Percentiles rank a stretch among this genome's conserved stretches.
Evolutionary conservation across 2,329 filamentous ascomycete genomes (phyloP).

Genomic region (Aspergillus sp.): DNA sequence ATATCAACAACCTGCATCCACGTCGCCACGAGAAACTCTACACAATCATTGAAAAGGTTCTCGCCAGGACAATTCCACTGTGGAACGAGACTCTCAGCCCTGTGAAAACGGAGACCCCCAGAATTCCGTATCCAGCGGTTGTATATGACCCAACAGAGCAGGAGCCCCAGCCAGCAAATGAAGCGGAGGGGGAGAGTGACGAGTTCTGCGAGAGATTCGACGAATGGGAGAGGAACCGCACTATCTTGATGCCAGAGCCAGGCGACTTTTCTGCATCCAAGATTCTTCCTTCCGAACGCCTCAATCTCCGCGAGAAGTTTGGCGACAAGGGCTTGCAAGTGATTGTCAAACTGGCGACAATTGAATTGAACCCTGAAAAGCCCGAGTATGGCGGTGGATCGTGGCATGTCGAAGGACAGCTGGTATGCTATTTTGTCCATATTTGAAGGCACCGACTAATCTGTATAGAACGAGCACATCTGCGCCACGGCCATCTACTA

Average conservation of each 20-base stretch:
- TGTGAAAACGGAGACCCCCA: slow-evolving; percentile 1
- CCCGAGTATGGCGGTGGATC: slow-evolving; percentile 47
- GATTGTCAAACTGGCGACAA: slow-evolving; percentile 61
- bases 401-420: slow-evolving; percentile 43
- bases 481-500: slow-evolving; percentile 62
- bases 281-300: background rate
- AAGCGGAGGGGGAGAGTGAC: slow-evolving; percentile 2
- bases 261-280: slow-evolving; percentile 1
- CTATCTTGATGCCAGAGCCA: slow-evolving; percentile 13
- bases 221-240: slow-evolving; percentile 1
- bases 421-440: slow-evolving; percentile 11
- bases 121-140: slow-evolving; percentile 3
- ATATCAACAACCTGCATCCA: slow-evolving; percentile 44
- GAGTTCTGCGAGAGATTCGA: slow-evolving; percentile 1
- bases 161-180: slow-evolving; percentile 1
- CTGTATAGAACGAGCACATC: slow-evolving; percentile 56
- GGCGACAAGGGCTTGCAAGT: slow-evolving; percentile 28
- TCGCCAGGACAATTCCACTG: slow-evolving; percentile 38
- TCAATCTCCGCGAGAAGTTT: slow-evolving; percentile 23
- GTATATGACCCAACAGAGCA: slow-evolving; percentile 4
- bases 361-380: slow-evolving; percentile 56
- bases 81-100: slow-evolving; percentile 37
- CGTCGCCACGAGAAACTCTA: slow-evolving; percentile 29
- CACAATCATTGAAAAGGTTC: slow-evolving; percentile 30
- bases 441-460: background rate